phyloP scores from a whole-genome alignment of 1,139 yeast genomes.

The Groenewaldozyma auringiensis region DNA sequence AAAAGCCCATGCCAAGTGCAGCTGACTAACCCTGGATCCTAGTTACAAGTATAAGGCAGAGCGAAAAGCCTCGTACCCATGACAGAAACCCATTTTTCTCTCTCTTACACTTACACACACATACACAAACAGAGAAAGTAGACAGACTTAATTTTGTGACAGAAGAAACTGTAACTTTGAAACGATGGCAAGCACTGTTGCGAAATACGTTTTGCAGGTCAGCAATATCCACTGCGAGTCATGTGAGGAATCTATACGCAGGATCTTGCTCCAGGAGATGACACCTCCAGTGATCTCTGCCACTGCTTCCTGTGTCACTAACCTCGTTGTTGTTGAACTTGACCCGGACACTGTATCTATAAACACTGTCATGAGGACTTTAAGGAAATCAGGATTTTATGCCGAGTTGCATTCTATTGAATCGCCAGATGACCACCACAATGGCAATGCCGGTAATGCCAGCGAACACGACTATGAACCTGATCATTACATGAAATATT shows the following conservation, averaged over 20 bases:
- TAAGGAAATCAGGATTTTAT: slow-evolving; percentile 29
- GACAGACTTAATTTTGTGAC: too few relatives aligned
- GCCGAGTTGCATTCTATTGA: slow-evolving; percentile 16
- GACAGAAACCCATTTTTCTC: too few relatives aligned
- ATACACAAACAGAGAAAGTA: too few relatives aligned
- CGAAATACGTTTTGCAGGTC: slow-evolving; percentile 18
- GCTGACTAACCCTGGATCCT: too few relatives aligned
- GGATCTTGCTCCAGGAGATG: slow-evolving; percentile 19
- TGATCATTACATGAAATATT: not conserved
- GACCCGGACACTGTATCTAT: slow-evolving; percentile 14
- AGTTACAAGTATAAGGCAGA: too few relatives aligned
- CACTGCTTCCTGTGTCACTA: slow-evolving; percentile 27
- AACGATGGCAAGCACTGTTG: too few relatives aligned
- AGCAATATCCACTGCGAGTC: slow-evolving; percentile 47
- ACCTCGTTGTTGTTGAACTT: slow-evolving; percentile 22
- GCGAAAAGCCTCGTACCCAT: too few relatives aligned
- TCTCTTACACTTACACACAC: too few relatives aligned
- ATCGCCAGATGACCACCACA: slow-evolving; percentile 3
- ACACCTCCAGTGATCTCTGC: slow-evolving; percentile 20
- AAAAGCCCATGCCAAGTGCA: too few relatives aligned
- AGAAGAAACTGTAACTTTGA: too few relatives aligned
- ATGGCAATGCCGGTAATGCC: slow-evolving; percentile 7
- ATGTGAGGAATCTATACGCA: slow-evolving; percentile 38
- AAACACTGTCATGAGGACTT: slow-evolving; percentile 14
- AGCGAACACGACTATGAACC: slow-evolving; percentile 3